phyloP scores from a whole-genome alignment of 2,329 filamentous ascomycete species.

The Bipolaris oryzae region DNA sequence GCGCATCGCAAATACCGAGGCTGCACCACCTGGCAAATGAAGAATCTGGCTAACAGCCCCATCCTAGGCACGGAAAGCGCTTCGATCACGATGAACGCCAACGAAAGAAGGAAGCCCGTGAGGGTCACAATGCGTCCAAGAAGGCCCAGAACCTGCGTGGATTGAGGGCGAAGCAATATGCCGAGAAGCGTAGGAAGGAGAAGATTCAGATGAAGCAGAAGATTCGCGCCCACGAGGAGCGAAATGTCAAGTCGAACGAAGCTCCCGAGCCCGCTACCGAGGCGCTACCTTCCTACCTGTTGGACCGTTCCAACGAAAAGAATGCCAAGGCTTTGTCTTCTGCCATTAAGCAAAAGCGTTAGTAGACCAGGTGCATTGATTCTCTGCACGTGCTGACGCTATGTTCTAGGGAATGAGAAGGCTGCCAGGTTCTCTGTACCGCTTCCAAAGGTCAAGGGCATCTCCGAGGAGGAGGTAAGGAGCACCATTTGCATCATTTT shows the following conservation, averaged over 20 bases:
- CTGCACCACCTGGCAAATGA: conserved; percentile 1
- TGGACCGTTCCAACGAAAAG: conserved; percentile 76
- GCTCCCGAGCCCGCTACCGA: conserved; percentile 79
- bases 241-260: conserved; percentile 86
- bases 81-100: conserved; percentile 86
- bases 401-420: conserved; percentile 64
- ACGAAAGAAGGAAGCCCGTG: conserved; percentile 85
- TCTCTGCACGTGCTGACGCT: not conserved
- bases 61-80: conserved; percentile 46
- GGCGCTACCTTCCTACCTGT: conserved; percentile 88
- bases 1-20: not conserved
- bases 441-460: conserved; percentile 90
- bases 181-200: conserved; percentile 76
- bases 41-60: conserved; percentile 23
- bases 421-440: conserved; percentile 92
- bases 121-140: conserved; percentile 84
- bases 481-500: not conserved
- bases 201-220: conserved; percentile 64
- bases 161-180: conserved; percentile 88
- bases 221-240: conserved; percentile 90
- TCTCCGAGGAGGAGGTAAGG: conserved; percentile 78
- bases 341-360: conserved; percentile 92
- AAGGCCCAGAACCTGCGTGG: conserved; percentile 94
- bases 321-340: conserved; percentile 77
- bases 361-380: not conserved